phyloP scores from a whole-genome alignment of 2,329 filamentous ascomycete species.

The Pseudopyricularia javanii region DNA sequence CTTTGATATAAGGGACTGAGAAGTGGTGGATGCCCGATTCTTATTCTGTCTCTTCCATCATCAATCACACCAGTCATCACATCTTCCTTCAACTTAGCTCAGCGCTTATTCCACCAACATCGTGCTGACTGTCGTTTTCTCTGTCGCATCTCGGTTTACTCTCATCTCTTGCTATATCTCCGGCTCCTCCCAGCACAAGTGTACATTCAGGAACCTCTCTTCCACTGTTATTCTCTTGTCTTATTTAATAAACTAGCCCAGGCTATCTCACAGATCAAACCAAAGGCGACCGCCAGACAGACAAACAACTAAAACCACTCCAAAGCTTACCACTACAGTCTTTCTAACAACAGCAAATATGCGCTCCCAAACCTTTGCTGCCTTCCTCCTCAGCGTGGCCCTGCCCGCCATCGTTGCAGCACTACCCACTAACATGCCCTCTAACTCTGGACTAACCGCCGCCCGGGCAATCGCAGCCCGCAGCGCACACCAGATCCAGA shows the following conservation, averaged over 20 bases:
- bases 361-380: constrained; percentile 2
- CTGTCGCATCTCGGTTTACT: neutral
- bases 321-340: neutral
- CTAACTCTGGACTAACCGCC: neutral
- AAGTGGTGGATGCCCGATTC: neutral
- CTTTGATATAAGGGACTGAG: neutral
- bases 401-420: constrained; percentile 3
- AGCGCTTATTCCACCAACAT: neutral
- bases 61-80: neutral
- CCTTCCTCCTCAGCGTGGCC: constrained; percentile 3
- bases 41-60: neutral
- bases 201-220: neutral
- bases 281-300: neutral
- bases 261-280: neutral
- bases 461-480: neutral
- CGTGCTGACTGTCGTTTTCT: neutral
- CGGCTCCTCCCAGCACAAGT: neutral
- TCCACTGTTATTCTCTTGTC: neutral
- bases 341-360: neutral
- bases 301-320: neutral
- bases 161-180: neutral
- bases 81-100: neutral
- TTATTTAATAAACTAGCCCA: neutral
- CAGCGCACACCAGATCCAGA: neutral
- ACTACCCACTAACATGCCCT: neutral